Evolutionary conservation across 352 stramenopile genomes (phyloP).

Genomic region (Phytophthora hibernalis): DNA sequence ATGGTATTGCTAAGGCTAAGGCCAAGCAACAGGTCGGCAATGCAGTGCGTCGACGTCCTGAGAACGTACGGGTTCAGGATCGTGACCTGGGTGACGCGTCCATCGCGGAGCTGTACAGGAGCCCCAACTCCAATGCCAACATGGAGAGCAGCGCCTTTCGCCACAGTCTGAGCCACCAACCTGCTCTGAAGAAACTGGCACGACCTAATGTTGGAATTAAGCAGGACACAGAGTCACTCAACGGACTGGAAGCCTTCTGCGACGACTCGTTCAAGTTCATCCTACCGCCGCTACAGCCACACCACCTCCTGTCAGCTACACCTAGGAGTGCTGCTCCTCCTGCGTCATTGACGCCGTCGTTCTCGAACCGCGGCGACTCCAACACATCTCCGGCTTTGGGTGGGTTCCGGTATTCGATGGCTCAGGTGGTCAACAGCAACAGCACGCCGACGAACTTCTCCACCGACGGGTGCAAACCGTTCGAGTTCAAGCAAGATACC

Average conservation of each 20-base stretch:
- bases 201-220: conserved; percentile 33
- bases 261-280: conserved; percentile 60
- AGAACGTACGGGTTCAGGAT: conserved; percentile 27
- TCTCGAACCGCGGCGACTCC: conserved; percentile 33
- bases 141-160: conserved; percentile 37
- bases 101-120: conserved; percentile 40
- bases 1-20: conserved; percentile 54
- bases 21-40: conserved; percentile 7
- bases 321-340: conserved; percentile 17
- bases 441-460: conserved; percentile 12
- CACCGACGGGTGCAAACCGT: conserved; percentile 26
- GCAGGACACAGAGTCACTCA: conserved; percentile 33
- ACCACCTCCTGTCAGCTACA: conserved; percentile 47
- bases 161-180: conserved; percentile 50
- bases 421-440: conserved; percentile 19
- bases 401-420: conserved; percentile 44
- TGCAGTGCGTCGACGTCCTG: conserved; percentile 17
- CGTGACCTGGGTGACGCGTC: conserved; percentile 20
- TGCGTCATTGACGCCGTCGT: conserved; percentile 15
- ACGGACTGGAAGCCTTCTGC: conserved; percentile 61
- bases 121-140: conserved; percentile 31
- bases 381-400: conserved; percentile 21
- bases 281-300: conserved; percentile 52
- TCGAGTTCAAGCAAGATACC: conserved; percentile 39
- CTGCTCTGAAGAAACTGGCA: conserved; percentile 60